Conservation (phyloP, 2,329 filamentous ascomycete genomes). For the Alternaria infectoria region DNA sequence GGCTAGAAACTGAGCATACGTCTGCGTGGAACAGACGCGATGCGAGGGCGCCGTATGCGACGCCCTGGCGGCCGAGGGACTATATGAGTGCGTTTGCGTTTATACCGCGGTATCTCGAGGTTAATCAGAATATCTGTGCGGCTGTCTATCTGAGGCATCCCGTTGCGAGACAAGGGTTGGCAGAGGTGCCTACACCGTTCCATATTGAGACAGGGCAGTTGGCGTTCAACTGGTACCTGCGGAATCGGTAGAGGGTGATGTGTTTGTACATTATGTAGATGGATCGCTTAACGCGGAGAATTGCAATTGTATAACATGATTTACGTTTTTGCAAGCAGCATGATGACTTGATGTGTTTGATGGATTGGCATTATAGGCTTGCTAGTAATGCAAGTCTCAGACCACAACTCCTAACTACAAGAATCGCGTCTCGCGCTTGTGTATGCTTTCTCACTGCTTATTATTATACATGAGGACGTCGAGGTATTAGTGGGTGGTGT, state of each 20-base stretch:
- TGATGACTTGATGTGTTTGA: background rate
- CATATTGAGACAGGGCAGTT: conserved; percentile 72
- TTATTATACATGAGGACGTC: conserved; percentile 12
- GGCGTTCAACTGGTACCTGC: conserved; percentile 93
- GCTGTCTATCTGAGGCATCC: conserved; percentile 95
- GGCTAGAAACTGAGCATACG: conserved; percentile 78
- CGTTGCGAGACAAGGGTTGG: conserved; percentile 79
- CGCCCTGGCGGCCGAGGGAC: conserved; percentile 85
- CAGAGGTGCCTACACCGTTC: conserved; percentile 82
- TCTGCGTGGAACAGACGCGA: conserved; percentile 60
- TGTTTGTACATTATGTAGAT: conserved; percentile 14
- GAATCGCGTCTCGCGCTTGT: background rate
- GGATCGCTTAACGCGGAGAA: background rate
- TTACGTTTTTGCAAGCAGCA: background rate
- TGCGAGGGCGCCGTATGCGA: conserved; percentile 75
- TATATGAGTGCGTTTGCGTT: conserved; percentile 95
- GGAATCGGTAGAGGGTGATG: conserved; percentile 66
- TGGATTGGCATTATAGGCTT: background rate
- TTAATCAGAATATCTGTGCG: conserved; percentile 95
- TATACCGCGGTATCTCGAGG: conserved; percentile 93
- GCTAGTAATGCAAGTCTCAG: background rate
- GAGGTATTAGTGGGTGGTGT: conserved; percentile 9
- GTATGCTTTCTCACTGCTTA: background rate
- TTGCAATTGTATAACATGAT: conserved; percentile 7
- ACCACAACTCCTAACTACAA: too few species aligned